Evolutionary conservation across 768 basidiomycete species (phyloP).

Genomic region (Boletus rubescentipes): DNA sequence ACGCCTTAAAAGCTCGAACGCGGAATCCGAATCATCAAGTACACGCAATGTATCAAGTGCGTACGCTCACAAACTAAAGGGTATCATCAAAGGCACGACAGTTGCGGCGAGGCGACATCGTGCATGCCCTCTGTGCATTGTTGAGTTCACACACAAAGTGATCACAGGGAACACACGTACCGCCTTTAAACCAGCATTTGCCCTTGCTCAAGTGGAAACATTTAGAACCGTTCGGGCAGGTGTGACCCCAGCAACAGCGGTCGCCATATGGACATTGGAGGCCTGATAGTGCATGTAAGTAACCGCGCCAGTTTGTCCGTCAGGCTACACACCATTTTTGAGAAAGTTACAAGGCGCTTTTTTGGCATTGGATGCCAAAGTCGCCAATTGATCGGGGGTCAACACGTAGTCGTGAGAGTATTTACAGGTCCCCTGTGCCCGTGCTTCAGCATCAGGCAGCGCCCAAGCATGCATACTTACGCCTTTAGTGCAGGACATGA

Average conservation of each 20-base stretch:
- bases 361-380: slow-evolving; percentile 74
- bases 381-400: slow-evolving; percentile 67
- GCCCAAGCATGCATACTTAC: slow-evolving; percentile 34
- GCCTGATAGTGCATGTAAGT: slow-evolving; percentile 39
- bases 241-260: slow-evolving; percentile 80
- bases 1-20: slow-evolving; percentile 26
- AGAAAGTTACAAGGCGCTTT: slow-evolving; percentile 85
- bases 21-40: slow-evolving; percentile 6
- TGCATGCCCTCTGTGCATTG: slow-evolving; percentile 42
- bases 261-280: slow-evolving; percentile 74
- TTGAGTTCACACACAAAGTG: slow-evolving; percentile 2
- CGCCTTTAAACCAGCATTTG: slow-evolving; percentile 87
- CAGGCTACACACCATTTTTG: slow-evolving; percentile 57
- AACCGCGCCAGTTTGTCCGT: neutral
- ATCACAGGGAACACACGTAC: slow-evolving; percentile 31
- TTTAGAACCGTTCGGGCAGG: slow-evolving; percentile 75
- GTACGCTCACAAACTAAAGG: slow-evolving; percentile 2
- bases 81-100: slow-evolving; percentile 28
- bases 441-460: slow-evolving; percentile 16
- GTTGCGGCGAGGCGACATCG: slow-evolving; percentile 16
- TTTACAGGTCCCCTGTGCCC: slow-evolving; percentile 62
- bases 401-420: slow-evolving; percentile 81
- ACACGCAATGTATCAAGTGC: neutral
- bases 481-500: slow-evolving; percentile 82
- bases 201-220: slow-evolving; percentile 71